A percentile compares a stretch with the other conserved stretches of the same genome.
Conservation (phyloP, 257 asterid genomes). For the Forsythia suspensa region DNA sequence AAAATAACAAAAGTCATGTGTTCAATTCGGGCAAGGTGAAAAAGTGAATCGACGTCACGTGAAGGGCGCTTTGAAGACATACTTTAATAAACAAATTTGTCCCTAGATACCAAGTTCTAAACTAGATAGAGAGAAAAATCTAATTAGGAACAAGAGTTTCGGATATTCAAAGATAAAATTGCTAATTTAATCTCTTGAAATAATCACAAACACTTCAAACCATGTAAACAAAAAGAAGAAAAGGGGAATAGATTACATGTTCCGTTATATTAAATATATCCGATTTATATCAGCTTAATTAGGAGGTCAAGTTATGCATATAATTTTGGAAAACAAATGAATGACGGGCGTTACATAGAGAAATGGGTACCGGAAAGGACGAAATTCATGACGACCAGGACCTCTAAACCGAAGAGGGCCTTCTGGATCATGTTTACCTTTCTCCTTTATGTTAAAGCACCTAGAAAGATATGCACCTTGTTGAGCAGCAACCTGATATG, state of each 20-base stretch:
- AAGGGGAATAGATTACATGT: too few relatives aligned
- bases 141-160: not conserved
- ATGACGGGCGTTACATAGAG: not conserved
- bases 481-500: constrained; percentile 89
- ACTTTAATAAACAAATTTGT: too few relatives aligned
- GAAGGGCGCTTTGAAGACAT: too few relatives aligned
- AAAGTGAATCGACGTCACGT: too few relatives aligned
- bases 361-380: constrained; percentile 61
- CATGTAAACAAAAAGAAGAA: too few relatives aligned
- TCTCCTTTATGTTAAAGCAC: constrained; percentile 70
- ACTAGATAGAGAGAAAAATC: not conserved
- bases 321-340: not conserved
- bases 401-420: constrained; percentile 88
- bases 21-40: too few relatives aligned
- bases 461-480: constrained; percentile 91
- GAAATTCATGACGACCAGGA: constrained; percentile 88
- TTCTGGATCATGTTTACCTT: constrained; percentile 61
- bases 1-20: too few relatives aligned
- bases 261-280: not conserved
- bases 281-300: not conserved
- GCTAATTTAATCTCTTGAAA: not conserved
- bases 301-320: not conserved
- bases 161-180: not conserved
- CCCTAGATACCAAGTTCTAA: not conserved
- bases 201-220: not conserved